Conservation (phyloP, 2,329 filamentous ascomycete genomes). For the Colletotrichum coccodes region DNA sequence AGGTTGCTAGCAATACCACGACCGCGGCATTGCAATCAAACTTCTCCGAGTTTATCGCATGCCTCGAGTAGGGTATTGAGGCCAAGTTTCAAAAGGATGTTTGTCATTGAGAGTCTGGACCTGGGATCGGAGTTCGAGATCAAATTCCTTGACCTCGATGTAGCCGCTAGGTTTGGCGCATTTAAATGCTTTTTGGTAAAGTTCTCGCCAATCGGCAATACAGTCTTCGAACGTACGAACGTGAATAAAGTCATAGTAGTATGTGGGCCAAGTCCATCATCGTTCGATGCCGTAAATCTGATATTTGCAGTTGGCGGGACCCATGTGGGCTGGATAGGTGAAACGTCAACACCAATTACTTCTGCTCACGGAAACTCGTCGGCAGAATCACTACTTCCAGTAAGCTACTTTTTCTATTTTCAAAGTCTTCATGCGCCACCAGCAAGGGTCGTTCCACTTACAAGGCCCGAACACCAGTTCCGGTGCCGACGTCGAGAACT, state of each 20-base stretch:
- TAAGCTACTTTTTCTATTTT: background rate
- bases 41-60: conserved; percentile 41
- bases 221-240: conserved; percentile 63
- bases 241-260: conserved; percentile 69
- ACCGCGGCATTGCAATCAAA: conserved; percentile 40
- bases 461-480: conserved; percentile 57
- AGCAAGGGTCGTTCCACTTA: conserved; percentile 29
- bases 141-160: conserved; percentile 36
- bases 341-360: conserved; percentile 63
- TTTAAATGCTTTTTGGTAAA: conserved; percentile 49
- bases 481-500: conserved; percentile 54
- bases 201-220: conserved; percentile 57
- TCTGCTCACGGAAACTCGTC: conserved; percentile 53
- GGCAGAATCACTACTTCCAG: conserved; percentile 54
- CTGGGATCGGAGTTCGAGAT: conserved; percentile 35
- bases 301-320: conserved; percentile 73
- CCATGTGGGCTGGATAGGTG: conserved; percentile 64
- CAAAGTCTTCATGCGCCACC: background rate
- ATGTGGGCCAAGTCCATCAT: conserved; percentile 55
- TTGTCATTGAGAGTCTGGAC: conserved; percentile 23
- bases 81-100: conserved; percentile 35
- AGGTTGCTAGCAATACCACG: conserved; percentile 35
- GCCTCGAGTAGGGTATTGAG: conserved; percentile 40
- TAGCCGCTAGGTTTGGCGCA: conserved; percentile 57
- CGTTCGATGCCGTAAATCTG: conserved; percentile 70